Conservation (phyloP, 352 stramenopile species). For the Phytophthora pini region DNA sequence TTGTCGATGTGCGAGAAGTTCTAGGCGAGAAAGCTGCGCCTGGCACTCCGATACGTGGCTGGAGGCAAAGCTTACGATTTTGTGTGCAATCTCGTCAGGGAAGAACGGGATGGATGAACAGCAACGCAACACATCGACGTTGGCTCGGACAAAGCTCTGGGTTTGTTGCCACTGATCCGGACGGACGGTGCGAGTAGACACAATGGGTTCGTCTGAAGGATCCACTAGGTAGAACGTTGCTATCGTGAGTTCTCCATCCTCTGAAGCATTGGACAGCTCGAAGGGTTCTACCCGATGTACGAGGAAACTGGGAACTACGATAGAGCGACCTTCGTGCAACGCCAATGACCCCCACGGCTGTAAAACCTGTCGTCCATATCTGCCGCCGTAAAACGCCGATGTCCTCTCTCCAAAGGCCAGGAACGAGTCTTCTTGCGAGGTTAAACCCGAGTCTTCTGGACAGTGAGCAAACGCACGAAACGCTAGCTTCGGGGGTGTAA, state of each 20-base stretch:
- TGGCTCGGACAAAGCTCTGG: conserved; percentile 24
- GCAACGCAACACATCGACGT: conserved; percentile 15
- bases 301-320: conserved; percentile 18
- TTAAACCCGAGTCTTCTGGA: background rate
- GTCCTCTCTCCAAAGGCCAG: conserved; percentile 26
- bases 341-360: conserved; percentile 20
- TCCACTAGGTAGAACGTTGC: conserved; percentile 25
- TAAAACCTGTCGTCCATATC: conserved; percentile 19
- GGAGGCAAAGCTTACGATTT: conserved; percentile 14
- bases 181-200: conserved; percentile 16
- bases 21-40: conserved; percentile 5
- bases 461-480: conserved; percentile 20
- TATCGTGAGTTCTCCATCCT: conserved; percentile 22
- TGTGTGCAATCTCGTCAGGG: conserved; percentile 8
- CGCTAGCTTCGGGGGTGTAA: conserved; percentile 11
- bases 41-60: conserved; percentile 10
- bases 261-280: conserved; percentile 14
- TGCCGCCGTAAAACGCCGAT: conserved; percentile 10
- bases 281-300: conserved; percentile 20
- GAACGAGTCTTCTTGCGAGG: conserved; percentile 15
- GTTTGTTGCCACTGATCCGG: conserved; percentile 22
- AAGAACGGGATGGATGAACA: conserved; percentile 2
- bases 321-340: conserved; percentile 19
- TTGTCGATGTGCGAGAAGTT: conserved; percentile 5
- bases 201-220: conserved; percentile 7